Conservation (phyloP, 306 rosid genomes). For the Senna siamea region DNA sequence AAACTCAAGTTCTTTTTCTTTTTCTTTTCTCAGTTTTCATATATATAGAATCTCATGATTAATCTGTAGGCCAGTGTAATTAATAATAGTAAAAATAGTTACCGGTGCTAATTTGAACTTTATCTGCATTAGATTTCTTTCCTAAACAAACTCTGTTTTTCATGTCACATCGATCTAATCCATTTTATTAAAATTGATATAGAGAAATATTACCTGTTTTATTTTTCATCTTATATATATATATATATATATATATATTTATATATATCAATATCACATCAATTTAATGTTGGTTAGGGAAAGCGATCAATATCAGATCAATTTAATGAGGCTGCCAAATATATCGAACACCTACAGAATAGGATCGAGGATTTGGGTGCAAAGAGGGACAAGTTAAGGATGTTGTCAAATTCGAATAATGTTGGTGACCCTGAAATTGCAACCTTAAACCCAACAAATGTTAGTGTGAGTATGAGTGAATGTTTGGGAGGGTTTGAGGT, state of each 20-base stretch:
- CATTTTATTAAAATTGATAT: no score
- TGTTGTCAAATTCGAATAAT: neutral
- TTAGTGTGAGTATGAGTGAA: constrained; percentile 28
- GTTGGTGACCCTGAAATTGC: constrained; percentile 37
- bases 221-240: no score
- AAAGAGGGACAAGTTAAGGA: constrained; percentile 41
- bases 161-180: no score
- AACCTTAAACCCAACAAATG: neutral
- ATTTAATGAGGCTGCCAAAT: constrained; percentile 50
- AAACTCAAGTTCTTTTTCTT: neutral
- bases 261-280: no score
- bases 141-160: no score
- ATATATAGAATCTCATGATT: no score
- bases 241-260: no score
- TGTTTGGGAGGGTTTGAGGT: constrained; percentile 44
- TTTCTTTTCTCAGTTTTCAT: neutral
- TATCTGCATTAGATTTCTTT: no score
- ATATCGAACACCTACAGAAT: constrained; percentile 44
- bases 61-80: no score
- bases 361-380: constrained; percentile 38
- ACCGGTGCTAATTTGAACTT: no score
- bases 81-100: no score
- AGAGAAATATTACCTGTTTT: no score
- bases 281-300: constrained; percentile 40
- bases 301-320: constrained; percentile 55